Evolutionary conservation across 129 eudicot genomes (phyloP).

Genomic region (Solidago caesia): DNA sequence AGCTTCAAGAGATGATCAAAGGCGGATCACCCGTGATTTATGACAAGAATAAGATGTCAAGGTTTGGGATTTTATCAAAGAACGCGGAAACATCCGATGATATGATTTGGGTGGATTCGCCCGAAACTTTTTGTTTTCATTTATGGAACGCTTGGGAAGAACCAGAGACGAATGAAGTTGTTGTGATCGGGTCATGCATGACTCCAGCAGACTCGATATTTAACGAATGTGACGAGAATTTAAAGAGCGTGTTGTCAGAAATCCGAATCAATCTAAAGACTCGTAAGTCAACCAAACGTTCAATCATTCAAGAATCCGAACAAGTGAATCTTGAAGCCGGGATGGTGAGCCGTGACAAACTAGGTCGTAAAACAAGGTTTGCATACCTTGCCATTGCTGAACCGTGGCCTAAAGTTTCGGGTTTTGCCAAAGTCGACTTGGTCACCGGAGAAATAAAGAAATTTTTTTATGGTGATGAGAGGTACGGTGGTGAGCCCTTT

Average conservation of each 20-base stretch:
- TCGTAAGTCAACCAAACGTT: slow-evolving; percentile 36
- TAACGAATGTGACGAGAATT: slow-evolving; percentile 49
- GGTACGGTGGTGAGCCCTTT: slow-evolving; percentile 58
- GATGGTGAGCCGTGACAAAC: slow-evolving; percentile 52
- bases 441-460: slow-evolving; percentile 37
- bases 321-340: slow-evolving; percentile 61
- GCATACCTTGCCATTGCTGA: slow-evolving; percentile 64
- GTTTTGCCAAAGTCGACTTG: slow-evolving; percentile 57
- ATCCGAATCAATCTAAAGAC: slow-evolving; percentile 50
- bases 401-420: slow-evolving; percentile 69
- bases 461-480: slow-evolving; percentile 37
- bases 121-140: slow-evolving; percentile 56
- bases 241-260: slow-evolving; percentile 45
- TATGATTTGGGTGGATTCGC: slow-evolving; percentile 54
- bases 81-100: slow-evolving; percentile 35
- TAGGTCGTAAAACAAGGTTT: slow-evolving; percentile 48
- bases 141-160: slow-evolving; percentile 74
- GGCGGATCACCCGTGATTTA: slow-evolving; percentile 65
- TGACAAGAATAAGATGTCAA: slow-evolving; percentile 40
- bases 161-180: slow-evolving; percentile 40
- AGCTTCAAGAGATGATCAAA: slow-evolving; percentile 46
- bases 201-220: slow-evolving; percentile 62
- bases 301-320: slow-evolving; percentile 30
- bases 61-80: slow-evolving; percentile 47
- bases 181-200: slow-evolving; percentile 67